Conservation (phyloP, 2,329 filamentous ascomycete genomes). For the Colletotrichum sp. region DNA sequence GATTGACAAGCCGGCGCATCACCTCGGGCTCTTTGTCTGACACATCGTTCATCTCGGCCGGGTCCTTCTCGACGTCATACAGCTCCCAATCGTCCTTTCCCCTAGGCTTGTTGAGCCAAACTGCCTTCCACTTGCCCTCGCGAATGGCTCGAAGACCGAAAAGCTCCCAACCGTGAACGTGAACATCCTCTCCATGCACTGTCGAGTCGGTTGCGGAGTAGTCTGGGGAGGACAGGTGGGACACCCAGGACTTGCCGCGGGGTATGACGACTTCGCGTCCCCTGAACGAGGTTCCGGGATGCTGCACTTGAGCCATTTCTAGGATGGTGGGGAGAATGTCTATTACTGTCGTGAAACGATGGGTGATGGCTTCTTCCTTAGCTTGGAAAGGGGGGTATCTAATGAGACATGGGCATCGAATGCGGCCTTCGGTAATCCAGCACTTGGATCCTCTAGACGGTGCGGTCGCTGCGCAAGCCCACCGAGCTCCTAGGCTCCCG, state of each 20-base stretch:
- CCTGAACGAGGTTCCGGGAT: conserved; percentile 38
- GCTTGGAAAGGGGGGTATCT: conserved; percentile 16
- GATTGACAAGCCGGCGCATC: neutral
- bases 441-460: conserved; percentile 23
- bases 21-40: neutral
- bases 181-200: conserved; percentile 51
- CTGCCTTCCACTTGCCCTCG: conserved; percentile 60
- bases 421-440: neutral
- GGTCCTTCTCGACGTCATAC: conserved; percentile 56
- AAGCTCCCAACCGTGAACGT: conserved; percentile 59
- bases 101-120: conserved; percentile 57
- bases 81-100: conserved; percentile 59
- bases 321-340: conserved; percentile 53
- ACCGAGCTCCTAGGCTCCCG: conserved; percentile 33
- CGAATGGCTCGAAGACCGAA: conserved; percentile 56
- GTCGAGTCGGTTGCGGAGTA: conserved; percentile 29
- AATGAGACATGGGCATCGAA: conserved; percentile 46
- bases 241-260: conserved; percentile 51
- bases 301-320: conserved; percentile 46
- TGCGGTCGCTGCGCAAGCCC: conserved; percentile 44
- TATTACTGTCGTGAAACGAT: conserved; percentile 55
- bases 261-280: conserved; percentile 54
- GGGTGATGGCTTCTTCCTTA: conserved; percentile 36
- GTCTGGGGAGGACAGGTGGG: conserved; percentile 32
- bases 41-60: conserved; percentile 22